Percentiles rank a stretch among this genome's conserved stretches.
Conservation (phyloP, 257 asterid genomes). For the Ocimum tenuiflorum region DNA sequence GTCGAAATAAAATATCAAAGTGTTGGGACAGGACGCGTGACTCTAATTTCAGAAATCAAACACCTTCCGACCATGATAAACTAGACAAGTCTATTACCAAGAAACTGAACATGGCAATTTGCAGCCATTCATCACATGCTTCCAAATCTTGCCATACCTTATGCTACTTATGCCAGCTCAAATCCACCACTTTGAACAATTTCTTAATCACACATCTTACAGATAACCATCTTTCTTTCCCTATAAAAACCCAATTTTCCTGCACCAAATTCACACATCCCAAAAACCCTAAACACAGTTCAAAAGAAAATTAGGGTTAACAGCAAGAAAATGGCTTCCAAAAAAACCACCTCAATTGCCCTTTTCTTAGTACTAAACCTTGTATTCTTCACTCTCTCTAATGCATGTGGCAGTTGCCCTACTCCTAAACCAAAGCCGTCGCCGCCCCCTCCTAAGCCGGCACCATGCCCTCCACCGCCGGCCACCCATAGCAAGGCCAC, state of each 20-base stretch:
- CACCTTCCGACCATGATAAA: no score
- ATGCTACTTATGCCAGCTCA: constrained; percentile 30
- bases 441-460: constrained; percentile 37
- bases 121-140: no score
- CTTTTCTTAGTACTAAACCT: constrained; percentile 44
- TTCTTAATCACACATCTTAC: background rate
- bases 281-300: constrained; percentile 1
- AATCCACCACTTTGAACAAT: background rate
- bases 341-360: constrained; percentile 29
- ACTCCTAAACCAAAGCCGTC: constrained; percentile 25
- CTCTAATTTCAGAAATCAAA: no score
- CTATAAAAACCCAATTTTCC: constrained; percentile 34
- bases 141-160: background rate
- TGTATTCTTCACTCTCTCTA: constrained; percentile 38
- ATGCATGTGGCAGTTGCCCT: constrained; percentile 45
- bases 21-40: no score
- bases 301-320: background rate
- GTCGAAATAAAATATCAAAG: no score
- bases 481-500: constrained; percentile 6
- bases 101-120: no score
- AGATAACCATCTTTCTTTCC: background rate
- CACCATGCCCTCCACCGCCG: constrained; percentile 23
- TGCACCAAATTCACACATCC: constrained; percentile 9
- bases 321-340: constrained; percentile 39
- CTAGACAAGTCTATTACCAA: no score